These are phyloP conservation scores for Isabelozyma heimii DNA, from an alignment of 805 yeast species.

Conservation along the genomic window DNA sequence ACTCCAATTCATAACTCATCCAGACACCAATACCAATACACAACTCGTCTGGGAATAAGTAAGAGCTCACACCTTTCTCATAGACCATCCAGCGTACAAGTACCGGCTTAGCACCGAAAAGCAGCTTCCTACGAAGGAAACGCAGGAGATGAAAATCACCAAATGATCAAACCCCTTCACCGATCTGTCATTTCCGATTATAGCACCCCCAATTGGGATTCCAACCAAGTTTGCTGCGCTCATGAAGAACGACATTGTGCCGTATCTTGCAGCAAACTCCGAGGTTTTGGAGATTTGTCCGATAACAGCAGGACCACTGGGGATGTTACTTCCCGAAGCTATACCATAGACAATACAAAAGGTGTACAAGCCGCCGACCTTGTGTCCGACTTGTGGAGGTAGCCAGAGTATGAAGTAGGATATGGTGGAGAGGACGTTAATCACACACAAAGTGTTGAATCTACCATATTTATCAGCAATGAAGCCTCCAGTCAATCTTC, in stretches of 20 bases:
- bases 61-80: neutral
- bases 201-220: slow-evolving; percentile 33
- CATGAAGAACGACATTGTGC: slow-evolving; percentile 60
- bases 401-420: slow-evolving; percentile 60
- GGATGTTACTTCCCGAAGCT: slow-evolving; percentile 57
- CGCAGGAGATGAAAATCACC: neutral
- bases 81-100: neutral
- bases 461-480: slow-evolving; percentile 54
- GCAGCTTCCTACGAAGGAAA: neutral
- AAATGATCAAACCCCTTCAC: neutral
- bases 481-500: slow-evolving; percentile 55
- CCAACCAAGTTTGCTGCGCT: slow-evolving; percentile 41
- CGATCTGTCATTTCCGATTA: slow-evolving; percentile 26
- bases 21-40: too few species aligned
- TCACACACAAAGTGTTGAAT: slow-evolving; percentile 52
- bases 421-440: slow-evolving; percentile 43
- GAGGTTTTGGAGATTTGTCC: slow-evolving; percentile 60
- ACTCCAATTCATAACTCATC: too few species aligned
- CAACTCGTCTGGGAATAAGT: too few species aligned
- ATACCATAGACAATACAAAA: slow-evolving; percentile 59
- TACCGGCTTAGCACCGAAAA: neutral
- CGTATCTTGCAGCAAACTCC: slow-evolving; percentile 67
- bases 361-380: slow-evolving; percentile 41
- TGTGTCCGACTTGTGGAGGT: slow-evolving; percentile 50
- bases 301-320: slow-evolving; percentile 66